Base-by-base conservation (phyloP, 805 yeast species). In the Pichia paraexigua region DNA sequence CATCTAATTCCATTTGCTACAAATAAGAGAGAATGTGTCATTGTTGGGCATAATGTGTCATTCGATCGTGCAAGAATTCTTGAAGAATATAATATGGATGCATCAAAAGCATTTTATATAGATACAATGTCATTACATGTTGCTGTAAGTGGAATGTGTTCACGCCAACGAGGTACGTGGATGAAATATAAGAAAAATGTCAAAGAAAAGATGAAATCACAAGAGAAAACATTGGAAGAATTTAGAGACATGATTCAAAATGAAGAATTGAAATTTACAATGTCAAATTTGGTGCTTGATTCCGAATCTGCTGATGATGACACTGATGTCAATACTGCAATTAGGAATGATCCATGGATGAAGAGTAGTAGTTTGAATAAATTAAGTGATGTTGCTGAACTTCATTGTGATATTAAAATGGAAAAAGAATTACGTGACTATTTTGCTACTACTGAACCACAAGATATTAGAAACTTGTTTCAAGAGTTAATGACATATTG, bases 51-150 rank as follows among this genome's bases (percentile, higher is more conserved):
- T 65, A 90, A 92, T 62, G 84, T 94, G 2, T 83, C 94, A 8
- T 94, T 83, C 62, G 99, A 94, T 66, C 75, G 99, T 44, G 92
- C 96, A 1, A 75, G 96, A 37, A 80, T 92, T 1, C 58, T 71
- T 30, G 97, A 94, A 50, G 99, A 94, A 64, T 94, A 94, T 68
- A 74, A 76, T 59, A 63, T 91, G 37, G 66, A 71, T 32, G 78
- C 73, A 44, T 74, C 95, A 0, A 80, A 83, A 57, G 86, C 87
- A 1, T 90, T 89, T 66, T 94, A 72, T 61, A 57, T 95, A 52
- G 99, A 94, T 66, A 91, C 96, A 1, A 87, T 92, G 90, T 85
- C 97, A 1, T 69, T 94, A 20, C 99, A 94, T 67, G 80, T 91
- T 35, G 95, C 98, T 1, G 79, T 83, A 0, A 80, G 85, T 47